Evolutionary conservation across 2,329 filamentous ascomycete species (phyloP).

Genomic region (Trichoderma gracile): DNA sequence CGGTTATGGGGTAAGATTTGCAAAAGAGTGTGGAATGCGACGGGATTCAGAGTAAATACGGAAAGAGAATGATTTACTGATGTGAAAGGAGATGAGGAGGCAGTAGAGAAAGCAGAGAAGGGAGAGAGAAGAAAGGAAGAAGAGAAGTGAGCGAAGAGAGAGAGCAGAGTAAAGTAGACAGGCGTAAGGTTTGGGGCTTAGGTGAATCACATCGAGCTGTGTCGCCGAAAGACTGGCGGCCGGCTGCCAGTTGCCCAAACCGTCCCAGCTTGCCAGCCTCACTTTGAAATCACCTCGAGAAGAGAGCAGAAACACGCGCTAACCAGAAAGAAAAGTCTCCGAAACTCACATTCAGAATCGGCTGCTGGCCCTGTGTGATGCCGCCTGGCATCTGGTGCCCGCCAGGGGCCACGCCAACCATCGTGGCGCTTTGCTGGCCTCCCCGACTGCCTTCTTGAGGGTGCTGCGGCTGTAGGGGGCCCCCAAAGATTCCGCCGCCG

Average conservation of each 20-base stretch:
- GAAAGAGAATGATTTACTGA: not conserved
- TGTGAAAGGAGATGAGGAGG: not conserved
- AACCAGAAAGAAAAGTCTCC: not conserved
- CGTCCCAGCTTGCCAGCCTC: not conserved
- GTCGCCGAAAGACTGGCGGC: constrained; percentile 15
- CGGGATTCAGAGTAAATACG: not conserved
- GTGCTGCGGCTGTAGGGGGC: constrained; percentile 62
- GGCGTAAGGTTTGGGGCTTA: not conserved
- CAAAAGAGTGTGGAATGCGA: not conserved
- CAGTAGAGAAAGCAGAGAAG: not conserved
- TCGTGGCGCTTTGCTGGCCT: constrained; percentile 55
- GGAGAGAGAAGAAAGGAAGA: not conserved
- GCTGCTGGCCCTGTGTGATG: constrained; percentile 47
- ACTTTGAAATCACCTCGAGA: not conserved
- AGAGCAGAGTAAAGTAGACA: not conserved
- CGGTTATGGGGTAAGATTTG: not conserved
- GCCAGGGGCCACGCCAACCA: constrained; percentile 48
- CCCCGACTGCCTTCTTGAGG: constrained; percentile 56
- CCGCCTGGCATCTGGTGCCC: constrained; percentile 43
- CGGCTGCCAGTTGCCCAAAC: not conserved
- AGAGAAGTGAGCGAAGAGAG: not conserved
- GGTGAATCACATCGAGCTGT: constrained; percentile 21
- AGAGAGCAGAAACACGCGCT: not conserved
- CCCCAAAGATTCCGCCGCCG: constrained; percentile 67
- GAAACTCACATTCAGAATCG: constrained; percentile 54